These are phyloP conservation scores for Botryobasidium botryosum DNA, from an alignment of 768 basidiomycete genomes.

Conservation along the genomic window DNA sequence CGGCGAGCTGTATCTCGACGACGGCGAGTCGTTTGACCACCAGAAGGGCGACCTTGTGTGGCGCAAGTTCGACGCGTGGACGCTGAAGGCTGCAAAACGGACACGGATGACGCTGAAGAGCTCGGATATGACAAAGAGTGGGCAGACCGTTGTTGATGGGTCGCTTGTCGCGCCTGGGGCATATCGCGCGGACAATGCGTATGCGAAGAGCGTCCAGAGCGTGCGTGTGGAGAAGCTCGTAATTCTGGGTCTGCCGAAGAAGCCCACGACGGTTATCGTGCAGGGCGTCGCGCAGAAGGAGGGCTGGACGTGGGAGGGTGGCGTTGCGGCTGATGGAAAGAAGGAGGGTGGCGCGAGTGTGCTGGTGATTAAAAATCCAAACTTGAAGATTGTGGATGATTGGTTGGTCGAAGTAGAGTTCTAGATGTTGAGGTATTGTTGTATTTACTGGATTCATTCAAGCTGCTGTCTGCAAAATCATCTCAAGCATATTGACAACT, in stretches of 20 bases:
- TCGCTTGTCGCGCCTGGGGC: too few species aligned
- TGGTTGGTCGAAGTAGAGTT: conserved; percentile 23
- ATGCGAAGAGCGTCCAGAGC: conserved; percentile 42
- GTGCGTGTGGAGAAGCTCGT: conserved; percentile 76
- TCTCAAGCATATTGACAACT: too few species aligned
- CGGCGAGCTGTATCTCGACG: conserved; percentile 91
- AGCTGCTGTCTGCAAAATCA: too few species aligned
- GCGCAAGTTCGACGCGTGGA: conserved; percentile 61
- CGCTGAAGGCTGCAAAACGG: conserved; percentile 27
- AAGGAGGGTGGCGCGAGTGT: conserved; percentile 50
- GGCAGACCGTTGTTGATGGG: too few species aligned
- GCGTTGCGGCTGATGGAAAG: conserved; percentile 36
- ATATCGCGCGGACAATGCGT: conserved; percentile 40
- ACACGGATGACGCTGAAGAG: too few species aligned
- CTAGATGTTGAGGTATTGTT: too few species aligned
- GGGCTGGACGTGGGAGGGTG: conserved; percentile 23
- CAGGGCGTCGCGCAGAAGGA: conserved; percentile 37
- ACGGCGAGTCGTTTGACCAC: conserved; percentile 71
- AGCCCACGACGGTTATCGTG: conserved; percentile 44
- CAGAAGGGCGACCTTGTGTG: conserved; percentile 65
- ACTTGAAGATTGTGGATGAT: conserved; percentile 18
- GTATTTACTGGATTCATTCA: too few species aligned
- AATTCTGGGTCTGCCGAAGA: conserved; percentile 47
- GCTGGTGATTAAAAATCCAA: conserved; percentile 39
- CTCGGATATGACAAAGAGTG: too few species aligned